A percentile compares a stretch with the other conserved stretches of the same genome.
phyloP scores from a whole-genome alignment of 345 rosid species.

The Zanthoxylum bungeanum region DNA sequence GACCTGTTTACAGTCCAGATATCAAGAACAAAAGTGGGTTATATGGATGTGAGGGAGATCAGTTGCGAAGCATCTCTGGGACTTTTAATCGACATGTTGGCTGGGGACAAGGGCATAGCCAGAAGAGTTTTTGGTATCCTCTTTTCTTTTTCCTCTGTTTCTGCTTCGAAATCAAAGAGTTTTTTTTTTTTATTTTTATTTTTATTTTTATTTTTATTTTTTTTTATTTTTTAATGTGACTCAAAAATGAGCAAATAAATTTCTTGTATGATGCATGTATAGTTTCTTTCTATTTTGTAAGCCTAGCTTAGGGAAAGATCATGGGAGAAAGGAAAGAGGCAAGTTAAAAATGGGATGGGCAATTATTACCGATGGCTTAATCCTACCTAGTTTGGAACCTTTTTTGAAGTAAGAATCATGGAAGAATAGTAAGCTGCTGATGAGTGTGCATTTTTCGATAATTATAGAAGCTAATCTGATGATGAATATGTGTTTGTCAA shows the following conservation, averaged over 20 bases:
- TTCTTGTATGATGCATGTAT: neutral
- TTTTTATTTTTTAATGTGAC: neutral
- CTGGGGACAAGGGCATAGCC: conserved; percentile 63
- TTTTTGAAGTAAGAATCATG: neutral
- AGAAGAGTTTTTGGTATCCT: conserved; percentile 83
- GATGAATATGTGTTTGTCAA: neutral
- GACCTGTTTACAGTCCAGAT: conserved; percentile 96
- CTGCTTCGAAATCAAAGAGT: neutral
- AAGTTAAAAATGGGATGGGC: neutral
- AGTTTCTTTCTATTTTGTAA: neutral
- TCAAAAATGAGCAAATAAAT: neutral
- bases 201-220: neutral
- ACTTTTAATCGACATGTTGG: conserved; percentile 68
- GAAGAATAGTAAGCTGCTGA: neutral
- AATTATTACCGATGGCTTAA: neutral
- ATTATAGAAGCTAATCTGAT: neutral
- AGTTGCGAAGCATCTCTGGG: conserved; percentile 51
- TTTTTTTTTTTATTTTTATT: no score
- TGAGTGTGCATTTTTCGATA: neutral
- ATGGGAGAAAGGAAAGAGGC: neutral
- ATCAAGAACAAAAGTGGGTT: conserved; percentile 69
- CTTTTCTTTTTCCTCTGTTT: neutral
- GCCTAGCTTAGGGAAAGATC: no score
- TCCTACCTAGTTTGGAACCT: neutral
- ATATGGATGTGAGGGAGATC: conserved; percentile 76